A percentile compares a stretch with the other conserved stretches of the same genome.
Evolutionary conservation across 1,284 basidiomycete species (phyloP).

Genomic region (Ustilago crameri): DNA sequence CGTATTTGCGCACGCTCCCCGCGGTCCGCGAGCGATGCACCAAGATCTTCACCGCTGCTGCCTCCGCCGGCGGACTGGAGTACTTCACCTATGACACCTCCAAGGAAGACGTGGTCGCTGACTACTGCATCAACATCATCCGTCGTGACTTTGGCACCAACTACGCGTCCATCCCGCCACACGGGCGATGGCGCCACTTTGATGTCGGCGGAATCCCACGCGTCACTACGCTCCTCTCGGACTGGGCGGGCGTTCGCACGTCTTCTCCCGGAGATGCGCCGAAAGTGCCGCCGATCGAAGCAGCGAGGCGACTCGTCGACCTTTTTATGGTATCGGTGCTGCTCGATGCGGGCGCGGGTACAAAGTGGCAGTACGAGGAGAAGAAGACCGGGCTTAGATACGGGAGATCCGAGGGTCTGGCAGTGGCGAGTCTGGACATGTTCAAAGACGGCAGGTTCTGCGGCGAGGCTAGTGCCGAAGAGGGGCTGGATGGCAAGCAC

Average conservation of each 20-base stretch:
- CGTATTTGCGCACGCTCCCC: conserved; percentile 82
- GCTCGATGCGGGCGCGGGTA: conserved; percentile 91
- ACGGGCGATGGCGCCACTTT: conserved; percentile 90
- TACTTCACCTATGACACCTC: conserved; percentile 87
- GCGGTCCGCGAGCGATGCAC: conserved; percentile 86
- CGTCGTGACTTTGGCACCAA: conserved; percentile 84
- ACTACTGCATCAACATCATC: conserved; percentile 84
- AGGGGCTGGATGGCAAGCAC: neutral
- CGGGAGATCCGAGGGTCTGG: conserved; percentile 87
- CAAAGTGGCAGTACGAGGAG: conserved; percentile 82
- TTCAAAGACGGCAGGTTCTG: conserved; percentile 71
- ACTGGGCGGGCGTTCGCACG: conserved; percentile 25
- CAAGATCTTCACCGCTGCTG: conserved; percentile 79
- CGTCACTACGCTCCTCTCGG: conserved; percentile 44
- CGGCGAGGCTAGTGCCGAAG: neutral
- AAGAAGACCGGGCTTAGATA: conserved; percentile 74
- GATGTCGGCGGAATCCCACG: conserved; percentile 52
- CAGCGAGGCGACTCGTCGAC: conserved; percentile 77
- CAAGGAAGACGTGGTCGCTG: conserved; percentile 78
- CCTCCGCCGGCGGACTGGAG: conserved; percentile 75
- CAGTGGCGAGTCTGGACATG: conserved; percentile 90
- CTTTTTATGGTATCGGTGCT: conserved; percentile 92
- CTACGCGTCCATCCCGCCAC: conserved; percentile 82
- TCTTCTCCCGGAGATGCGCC: neutral
- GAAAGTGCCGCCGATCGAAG: conserved; percentile 40